A percentile compares a stretch with the other conserved stretches of the same genome.
Conservation (phyloP, 1,284 basidiomycete genomes). For the Singerocomus inundabilis region DNA sequence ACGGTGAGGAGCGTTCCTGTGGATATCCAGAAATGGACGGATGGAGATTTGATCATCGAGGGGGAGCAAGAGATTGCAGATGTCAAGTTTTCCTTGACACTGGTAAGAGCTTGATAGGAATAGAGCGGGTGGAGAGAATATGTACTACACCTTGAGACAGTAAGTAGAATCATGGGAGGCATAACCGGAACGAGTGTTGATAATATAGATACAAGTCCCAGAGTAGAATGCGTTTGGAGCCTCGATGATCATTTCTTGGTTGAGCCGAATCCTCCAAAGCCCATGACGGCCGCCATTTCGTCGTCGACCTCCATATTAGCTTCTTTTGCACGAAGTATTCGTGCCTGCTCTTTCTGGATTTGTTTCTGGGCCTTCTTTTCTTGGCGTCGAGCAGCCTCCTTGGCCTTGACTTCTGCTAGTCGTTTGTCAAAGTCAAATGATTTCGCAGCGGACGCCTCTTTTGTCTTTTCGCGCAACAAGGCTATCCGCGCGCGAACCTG, state of each 20-base stretch:
- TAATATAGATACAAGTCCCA: slow-evolving; percentile 29
- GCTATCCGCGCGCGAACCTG: slow-evolving; percentile 92
- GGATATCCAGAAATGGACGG: slow-evolving; percentile 54
- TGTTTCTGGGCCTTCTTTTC: slow-evolving; percentile 74
- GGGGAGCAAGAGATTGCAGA: slow-evolving; percentile 90
- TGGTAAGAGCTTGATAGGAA: slow-evolving; percentile 42
- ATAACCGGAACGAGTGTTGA: neutral
- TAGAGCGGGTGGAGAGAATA: neutral
- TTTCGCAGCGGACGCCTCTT: slow-evolving; percentile 76
- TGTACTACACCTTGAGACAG: slow-evolving; percentile 23
- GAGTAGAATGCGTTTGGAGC: neutral
- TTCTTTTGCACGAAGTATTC: slow-evolving; percentile 60
- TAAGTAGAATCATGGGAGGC: neutral
- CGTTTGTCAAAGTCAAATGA: slow-evolving; percentile 92
- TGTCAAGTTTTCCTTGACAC: slow-evolving; percentile 71
- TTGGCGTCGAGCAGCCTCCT: slow-evolving; percentile 60
- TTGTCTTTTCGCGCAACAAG: slow-evolving; percentile 81
- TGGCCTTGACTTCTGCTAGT: slow-evolving; percentile 77
- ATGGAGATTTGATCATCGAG: slow-evolving; percentile 55
- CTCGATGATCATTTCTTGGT: slow-evolving; percentile 61
- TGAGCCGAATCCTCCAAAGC: slow-evolving; percentile 87
- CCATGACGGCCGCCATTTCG: slow-evolving; percentile 86
- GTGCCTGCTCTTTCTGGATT: slow-evolving; percentile 67
- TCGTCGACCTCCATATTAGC: slow-evolving; percentile 48
- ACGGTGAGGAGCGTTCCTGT: slow-evolving; percentile 75